Percentiles rank a stretch among this genome's conserved stretches.
Evolutionary conservation across 345 rosid species (phyloP).

Genomic region (Dovyalis caffra): DNA sequence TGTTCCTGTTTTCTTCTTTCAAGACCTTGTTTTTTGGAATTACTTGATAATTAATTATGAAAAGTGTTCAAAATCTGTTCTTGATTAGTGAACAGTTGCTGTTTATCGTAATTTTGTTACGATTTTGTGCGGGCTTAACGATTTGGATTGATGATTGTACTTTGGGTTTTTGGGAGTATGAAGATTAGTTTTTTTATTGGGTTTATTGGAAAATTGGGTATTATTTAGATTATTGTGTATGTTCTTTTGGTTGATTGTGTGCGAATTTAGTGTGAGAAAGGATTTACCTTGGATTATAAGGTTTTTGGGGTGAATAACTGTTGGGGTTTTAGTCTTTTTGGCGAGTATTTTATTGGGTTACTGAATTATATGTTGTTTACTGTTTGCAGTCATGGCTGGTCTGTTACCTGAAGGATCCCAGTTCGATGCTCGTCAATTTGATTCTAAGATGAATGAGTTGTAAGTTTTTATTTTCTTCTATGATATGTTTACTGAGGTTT

Average conservation of each 20-base stretch:
- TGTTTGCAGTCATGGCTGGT: conserved; percentile 22
- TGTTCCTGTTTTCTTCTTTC: not conserved
- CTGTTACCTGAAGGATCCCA: conserved; percentile 64
- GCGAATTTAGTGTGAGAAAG: not conserved
- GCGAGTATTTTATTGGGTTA: not conserved
- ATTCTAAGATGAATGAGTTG: conserved; percentile 68
- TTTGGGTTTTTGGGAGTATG: too few species aligned
- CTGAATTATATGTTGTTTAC: not conserved
- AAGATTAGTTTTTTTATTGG: not conserved
- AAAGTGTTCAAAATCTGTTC: not conserved
- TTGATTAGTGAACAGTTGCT: not conserved
- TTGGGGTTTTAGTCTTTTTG: not conserved
- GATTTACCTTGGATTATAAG: not conserved
- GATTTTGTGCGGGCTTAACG: not conserved
- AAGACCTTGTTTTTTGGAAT: not conserved
- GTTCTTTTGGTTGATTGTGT: not conserved
- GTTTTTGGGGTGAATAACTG: not conserved
- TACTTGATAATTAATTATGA: not conserved
- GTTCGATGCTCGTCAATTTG: conserved; percentile 67
- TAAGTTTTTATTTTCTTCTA: conserved; percentile 28
- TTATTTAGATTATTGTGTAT: not conserved
- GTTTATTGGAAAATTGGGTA: not conserved
- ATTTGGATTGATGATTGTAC: not conserved
- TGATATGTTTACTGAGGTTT: not conserved
- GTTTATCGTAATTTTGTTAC: not conserved